Evolutionary conservation across 140 eudicot species (phyloP).

Genomic region (Anethum foeniculum): DNA sequence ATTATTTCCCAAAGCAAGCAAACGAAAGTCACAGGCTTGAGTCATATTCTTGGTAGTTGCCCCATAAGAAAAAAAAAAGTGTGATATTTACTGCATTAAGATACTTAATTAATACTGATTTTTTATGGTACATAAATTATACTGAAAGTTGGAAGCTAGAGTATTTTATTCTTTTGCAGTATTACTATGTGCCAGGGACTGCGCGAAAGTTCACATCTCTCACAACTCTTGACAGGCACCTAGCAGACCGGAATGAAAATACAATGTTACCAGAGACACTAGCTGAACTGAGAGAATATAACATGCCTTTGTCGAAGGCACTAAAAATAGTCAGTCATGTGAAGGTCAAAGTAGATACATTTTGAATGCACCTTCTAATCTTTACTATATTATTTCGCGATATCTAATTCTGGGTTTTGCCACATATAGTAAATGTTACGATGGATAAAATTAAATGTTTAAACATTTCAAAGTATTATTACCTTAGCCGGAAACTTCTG

Average conservation of each 20-base stretch:
- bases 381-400: background rate
- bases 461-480: too few relatives aligned
- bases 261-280: constrained; percentile 36
- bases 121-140: background rate
- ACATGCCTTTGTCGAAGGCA: constrained; percentile 41
- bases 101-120: background rate
- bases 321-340: constrained; percentile 31
- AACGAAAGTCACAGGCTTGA: background rate
- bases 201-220: constrained; percentile 53
- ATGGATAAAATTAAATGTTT: too few relatives aligned
- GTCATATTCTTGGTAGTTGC: background rate
- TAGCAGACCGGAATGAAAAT: constrained; percentile 33
- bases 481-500: too few relatives aligned
- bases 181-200: constrained; percentile 49
- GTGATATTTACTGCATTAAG: background rate
- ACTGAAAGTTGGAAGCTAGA: background rate
- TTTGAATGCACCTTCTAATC: background rate
- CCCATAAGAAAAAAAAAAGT: background rate
- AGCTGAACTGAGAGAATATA: constrained; percentile 43
- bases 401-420: constrained; percentile 10
- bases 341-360: constrained; percentile 26
- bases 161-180: constrained; percentile 27
- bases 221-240: constrained; percentile 40
- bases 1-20: too few relatives aligned
- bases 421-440: constrained; percentile 21